Evolutionary conservation across 2,329 filamentous ascomycete species (phyloP).

Genomic region (Stagonosporopsis vannaccii): DNA sequence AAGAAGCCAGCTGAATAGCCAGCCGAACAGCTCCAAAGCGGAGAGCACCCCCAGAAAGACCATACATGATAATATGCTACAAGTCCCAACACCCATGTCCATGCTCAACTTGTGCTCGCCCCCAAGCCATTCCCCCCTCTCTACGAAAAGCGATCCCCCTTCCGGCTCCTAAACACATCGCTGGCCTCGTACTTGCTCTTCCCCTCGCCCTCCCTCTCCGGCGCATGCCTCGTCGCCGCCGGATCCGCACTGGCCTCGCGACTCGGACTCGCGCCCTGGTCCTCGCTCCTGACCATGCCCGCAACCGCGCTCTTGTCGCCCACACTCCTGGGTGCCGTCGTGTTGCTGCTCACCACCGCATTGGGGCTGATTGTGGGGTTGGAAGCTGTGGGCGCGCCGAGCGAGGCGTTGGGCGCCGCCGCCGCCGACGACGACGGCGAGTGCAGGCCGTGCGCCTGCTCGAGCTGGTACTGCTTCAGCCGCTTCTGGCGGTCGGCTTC

Average conservation of each 20-base stretch:
- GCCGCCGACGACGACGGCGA: not conserved
- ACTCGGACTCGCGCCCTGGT: conserved; percentile 64
- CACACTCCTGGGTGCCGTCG: conserved; percentile 18
- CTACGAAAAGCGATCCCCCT: conserved; percentile 80
- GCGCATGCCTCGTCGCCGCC: conserved; percentile 84
- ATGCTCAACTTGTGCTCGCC: not conserved
- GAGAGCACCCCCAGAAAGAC: not conserved
- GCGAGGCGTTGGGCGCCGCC: not conserved
- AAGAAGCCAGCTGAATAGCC: not conserved
- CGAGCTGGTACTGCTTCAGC: conserved; percentile 41
- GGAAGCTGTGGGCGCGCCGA: not conserved
- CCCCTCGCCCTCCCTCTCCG: conserved; percentile 71
- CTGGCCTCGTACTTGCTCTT: conserved; percentile 91
- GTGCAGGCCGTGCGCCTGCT: conserved; percentile 28
- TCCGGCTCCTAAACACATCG: conserved; percentile 76
- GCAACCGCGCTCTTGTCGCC: conserved; percentile 19
- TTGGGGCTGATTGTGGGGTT: conserved; percentile 23
- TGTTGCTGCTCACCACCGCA: conserved; percentile 14
- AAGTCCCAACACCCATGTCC: not conserved
- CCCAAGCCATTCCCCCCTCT: conserved; percentile 17
- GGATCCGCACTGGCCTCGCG: conserved; percentile 78
- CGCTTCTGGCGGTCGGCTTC: conserved; percentile 53
- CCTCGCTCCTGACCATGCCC: conserved; percentile 15
- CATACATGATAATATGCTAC: conserved; percentile 17
- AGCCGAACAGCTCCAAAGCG: not conserved